phyloP scores from a whole-genome alignment of 2,329 filamentous ascomycete genomes.

The Emmonsia crescens region DNA sequence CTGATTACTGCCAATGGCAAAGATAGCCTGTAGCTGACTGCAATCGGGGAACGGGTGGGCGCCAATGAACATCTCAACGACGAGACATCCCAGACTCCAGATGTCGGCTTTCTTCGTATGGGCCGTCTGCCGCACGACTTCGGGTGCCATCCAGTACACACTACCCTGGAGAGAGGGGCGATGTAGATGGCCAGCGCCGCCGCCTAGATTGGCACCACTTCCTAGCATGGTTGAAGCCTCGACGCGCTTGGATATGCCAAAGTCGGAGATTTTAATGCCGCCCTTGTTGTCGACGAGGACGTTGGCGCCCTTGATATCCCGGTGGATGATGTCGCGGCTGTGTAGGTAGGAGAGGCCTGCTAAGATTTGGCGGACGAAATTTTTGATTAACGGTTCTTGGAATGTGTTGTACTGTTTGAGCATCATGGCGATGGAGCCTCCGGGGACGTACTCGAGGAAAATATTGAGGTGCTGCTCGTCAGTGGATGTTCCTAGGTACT shows the following conservation, averaged over 20 bases:
- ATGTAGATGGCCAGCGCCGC: conserved; percentile 35
- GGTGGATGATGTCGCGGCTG: conserved; percentile 89
- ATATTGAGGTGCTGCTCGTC: conserved; percentile 92
- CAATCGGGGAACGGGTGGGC: conserved; percentile 94
- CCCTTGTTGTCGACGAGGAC: conserved; percentile 98
- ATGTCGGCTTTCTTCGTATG: conserved; percentile 98
- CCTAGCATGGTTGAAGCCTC: conserved; percentile 75
- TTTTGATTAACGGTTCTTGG: conserved; percentile 83
- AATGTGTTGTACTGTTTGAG: conserved; percentile 96
- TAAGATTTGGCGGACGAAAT: conserved; percentile 93
- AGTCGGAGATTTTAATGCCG: conserved; percentile 98
- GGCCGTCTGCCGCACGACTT: conserved; percentile 94
- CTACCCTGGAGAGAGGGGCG: conserved; percentile 80
- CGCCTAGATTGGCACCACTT: conserved; percentile 27
- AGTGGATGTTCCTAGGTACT: conserved; percentile 90
- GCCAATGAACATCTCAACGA: conserved; percentile 99
- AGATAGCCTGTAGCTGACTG: conserved; percentile 94
- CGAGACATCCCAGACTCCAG: conserved; percentile 91
- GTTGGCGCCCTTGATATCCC: conserved; percentile 98
- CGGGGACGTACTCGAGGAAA: conserved; percentile 98
- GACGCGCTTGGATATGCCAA: conserved; percentile 95
- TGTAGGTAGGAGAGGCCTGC: conserved; percentile 89
- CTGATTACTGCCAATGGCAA: conserved; percentile 87
- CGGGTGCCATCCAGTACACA: conserved; percentile 99
- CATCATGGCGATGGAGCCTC: conserved; percentile 96